phyloP scores from a whole-genome alignment of 805 yeast species.

The Tetrapisispora iriomotensis region DNA sequence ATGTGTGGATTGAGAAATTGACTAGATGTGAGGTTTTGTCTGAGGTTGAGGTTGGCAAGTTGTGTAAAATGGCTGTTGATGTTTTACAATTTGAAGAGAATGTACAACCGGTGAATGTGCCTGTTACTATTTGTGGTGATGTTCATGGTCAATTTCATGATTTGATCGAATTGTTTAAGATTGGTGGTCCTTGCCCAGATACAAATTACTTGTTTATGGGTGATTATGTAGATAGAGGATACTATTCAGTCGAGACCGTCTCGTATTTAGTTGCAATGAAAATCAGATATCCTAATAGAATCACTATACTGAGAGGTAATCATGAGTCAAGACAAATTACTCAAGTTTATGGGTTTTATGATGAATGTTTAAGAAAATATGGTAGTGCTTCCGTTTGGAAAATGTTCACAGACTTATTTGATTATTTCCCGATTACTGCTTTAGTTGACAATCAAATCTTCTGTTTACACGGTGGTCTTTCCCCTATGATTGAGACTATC shows the following conservation, averaged over 20 bases:
- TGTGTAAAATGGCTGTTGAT: conserved; percentile 87
- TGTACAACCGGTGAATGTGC: conserved; percentile 90
- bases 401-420: conserved; percentile 81
- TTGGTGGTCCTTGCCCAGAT: conserved; percentile 90
- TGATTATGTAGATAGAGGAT: conserved; percentile 80
- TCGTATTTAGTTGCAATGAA: conserved; percentile 83
- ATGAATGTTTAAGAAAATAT: conserved; percentile 87
- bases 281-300: conserved; percentile 82
- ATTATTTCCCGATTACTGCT: conserved; percentile 89
- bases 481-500: conserved; percentile 88
- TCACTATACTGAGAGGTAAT: conserved; percentile 87
- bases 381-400: conserved; percentile 94
- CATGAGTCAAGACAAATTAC: conserved; percentile 95
- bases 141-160: conserved; percentile 96
- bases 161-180: conserved; percentile 82
- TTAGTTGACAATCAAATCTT: conserved; percentile 82
- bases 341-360: conserved; percentile 92
- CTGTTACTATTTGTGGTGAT: conserved; percentile 96
- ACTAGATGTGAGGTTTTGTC: conserved; percentile 70
- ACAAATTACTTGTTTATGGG: conserved; percentile 86
- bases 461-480: conserved; percentile 89
- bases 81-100: conserved; percentile 86
- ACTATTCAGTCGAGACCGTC: conserved; percentile 84
- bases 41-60: conserved; percentile 67
- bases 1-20: conserved; percentile 78